Conservation (phyloP, 352 stramenopile species). For the Phytophthora cactorum region DNA sequence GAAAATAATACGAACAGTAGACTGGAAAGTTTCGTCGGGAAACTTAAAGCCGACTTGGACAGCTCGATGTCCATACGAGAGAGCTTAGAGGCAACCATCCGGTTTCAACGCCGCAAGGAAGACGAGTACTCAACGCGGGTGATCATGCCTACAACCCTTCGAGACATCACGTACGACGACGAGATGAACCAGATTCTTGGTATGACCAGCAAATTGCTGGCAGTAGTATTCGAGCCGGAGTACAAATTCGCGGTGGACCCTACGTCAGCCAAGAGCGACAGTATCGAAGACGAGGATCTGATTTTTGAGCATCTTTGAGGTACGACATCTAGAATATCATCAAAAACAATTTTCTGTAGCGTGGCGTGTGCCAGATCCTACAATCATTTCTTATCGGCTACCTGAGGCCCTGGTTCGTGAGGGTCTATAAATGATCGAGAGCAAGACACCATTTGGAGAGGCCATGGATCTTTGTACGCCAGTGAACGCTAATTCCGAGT, state of each 20-base stretch:
- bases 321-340: no score
- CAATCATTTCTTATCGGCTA: background rate
- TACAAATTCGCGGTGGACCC: background rate
- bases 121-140: background rate
- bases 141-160: background rate
- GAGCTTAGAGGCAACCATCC: background rate
- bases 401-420: background rate
- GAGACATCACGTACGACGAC: background rate
- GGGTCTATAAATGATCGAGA: background rate
- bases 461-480: background rate
- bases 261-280: no score
- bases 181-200: conserved; percentile 1
- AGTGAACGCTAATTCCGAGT: background rate
- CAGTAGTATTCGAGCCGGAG: background rate
- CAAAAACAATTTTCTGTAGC: no score
- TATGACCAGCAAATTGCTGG: background rate
- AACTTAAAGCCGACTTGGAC: background rate
- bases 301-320: no score
- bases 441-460: background rate
- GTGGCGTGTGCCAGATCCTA: no score
- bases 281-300: no score
- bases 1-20: background rate
- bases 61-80: background rate
- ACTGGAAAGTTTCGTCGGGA: background rate
- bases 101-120: background rate